Conservation (phyloP, 2,329 filamentous ascomycete species). For the Escovopsis weberi region DNA sequence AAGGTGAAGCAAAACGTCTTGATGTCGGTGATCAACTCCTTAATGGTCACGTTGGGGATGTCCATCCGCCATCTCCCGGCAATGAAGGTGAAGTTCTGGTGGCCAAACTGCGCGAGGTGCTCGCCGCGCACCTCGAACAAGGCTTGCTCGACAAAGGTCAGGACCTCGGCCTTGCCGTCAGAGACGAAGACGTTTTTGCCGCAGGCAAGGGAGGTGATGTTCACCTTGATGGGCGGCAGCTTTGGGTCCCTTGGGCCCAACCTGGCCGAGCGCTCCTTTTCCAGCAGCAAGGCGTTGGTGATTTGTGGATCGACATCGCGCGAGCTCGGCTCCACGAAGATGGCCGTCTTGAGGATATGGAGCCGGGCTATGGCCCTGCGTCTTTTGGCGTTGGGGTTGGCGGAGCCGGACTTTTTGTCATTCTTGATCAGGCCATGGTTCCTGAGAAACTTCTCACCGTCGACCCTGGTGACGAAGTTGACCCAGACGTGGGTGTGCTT, state of each 20-base stretch:
- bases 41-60: slow-evolving; percentile 33
- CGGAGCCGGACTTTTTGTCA: slow-evolving; percentile 7
- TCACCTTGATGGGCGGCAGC: slow-evolving; percentile 8
- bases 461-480: slow-evolving; percentile 24
- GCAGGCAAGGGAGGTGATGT: slow-evolving; percentile 20
- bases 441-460: slow-evolving; percentile 29
- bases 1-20: slow-evolving; percentile 28
- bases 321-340: slow-evolving; percentile 21
- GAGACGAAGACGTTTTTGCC: slow-evolving; percentile 37
- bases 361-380: slow-evolving; percentile 15
- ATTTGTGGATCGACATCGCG: slow-evolving; percentile 12
- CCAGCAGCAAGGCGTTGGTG: slow-evolving; percentile 15
- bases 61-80: slow-evolving; percentile 21
- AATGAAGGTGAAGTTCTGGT: slow-evolving; percentile 25
- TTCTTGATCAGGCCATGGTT: slow-evolving; percentile 11
- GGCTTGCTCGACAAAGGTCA: slow-evolving; percentile 31
- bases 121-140: slow-evolving; percentile 7
- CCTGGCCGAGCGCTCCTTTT: slow-evolving; percentile 9
- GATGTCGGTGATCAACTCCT: slow-evolving; percentile 28
- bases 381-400: neutral
- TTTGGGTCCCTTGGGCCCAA: slow-evolving; percentile 6
- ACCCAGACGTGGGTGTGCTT: slow-evolving; percentile 22
- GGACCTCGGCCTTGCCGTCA: slow-evolving; percentile 8
- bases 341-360: slow-evolving; percentile 13
- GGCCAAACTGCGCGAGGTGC: slow-evolving; percentile 28